Evolutionary conservation across 371 early-diverging fungal species (phyloP), one percentile per base, ranked within the genome.

Genomic region (Mortierella sp.): DNA sequence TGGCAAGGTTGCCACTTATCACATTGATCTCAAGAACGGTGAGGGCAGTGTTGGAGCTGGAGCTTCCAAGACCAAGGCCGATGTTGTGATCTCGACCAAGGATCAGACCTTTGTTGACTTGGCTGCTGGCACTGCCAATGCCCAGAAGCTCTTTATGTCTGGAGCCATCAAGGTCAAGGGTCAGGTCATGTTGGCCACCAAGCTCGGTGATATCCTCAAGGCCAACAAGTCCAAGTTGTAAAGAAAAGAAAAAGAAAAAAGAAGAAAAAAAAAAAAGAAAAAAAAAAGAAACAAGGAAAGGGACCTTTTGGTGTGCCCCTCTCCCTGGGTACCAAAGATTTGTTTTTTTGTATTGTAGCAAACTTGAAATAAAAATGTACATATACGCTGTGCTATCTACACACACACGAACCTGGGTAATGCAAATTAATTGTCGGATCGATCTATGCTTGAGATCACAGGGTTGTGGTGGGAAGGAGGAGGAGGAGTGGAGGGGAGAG

Each of bases 111-210:
- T 94, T 85, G 86, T 90, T 43, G 90, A 91, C 57, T 68, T 94
- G 47, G 89, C 92, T 14, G 62, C 82, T 18, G 95, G 94, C 52
- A 93, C 93, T 82, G 68, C 74, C 57, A 92, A 86, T 47, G 92
- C 89, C 26, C 93, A 93, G 86, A 85, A 88, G 71, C 87, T 90
- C 23, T 94, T 93, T 82, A 91, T 92, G 91, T 60, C 80, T 48
- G 94, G 94, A 46, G 89, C 88, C 83, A 86, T 94, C 81, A 93
- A 94, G 85, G 75, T 73, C 76, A 94, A 95, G 88, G 97, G 97
- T 59, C 89, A 94, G 75, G 90, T 97, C 72, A 94, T 94, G 94
- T 87, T 91, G 63, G 92, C 92, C 57, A 90, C 89, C 80, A 91
- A 94, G 85, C 88, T 95, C 50, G 94, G 93, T 50, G 86, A 81